phyloP scores from a whole-genome alignment of 2,329 filamentous ascomycete species.

The Cercospora citrullina region DNA sequence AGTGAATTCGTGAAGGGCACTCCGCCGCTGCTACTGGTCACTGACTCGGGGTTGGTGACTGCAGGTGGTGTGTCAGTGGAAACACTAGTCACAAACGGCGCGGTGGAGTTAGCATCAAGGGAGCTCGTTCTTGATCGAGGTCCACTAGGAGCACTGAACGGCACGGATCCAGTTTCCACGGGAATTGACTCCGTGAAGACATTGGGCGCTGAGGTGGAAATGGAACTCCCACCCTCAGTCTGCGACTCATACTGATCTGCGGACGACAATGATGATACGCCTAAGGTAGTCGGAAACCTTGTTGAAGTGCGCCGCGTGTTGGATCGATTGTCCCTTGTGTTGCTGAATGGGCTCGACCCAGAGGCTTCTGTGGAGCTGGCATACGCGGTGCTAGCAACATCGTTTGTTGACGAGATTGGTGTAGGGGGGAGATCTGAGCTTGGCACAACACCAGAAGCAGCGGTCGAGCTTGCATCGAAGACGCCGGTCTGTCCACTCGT shows the following conservation, averaged over 20 bases:
- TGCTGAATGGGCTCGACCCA: constrained; percentile 13
- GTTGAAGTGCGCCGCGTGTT: constrained; percentile 6
- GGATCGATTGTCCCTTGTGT: constrained; percentile 16
- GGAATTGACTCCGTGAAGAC: constrained; percentile 9
- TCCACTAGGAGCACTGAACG: constrained; percentile 17
- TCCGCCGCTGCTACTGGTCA: neutral
- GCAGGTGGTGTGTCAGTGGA: constrained; percentile 1
- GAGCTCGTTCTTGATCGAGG: constrained; percentile 14
- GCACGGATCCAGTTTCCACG: constrained; percentile 11
- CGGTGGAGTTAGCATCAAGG: constrained; percentile 1
- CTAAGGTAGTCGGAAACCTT: neutral
- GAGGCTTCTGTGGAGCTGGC: constrained; percentile 15
- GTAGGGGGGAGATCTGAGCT: constrained; percentile 13
- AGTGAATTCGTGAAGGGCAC: constrained; percentile 13
- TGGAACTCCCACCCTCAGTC: neutral
- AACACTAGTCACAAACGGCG: neutral
- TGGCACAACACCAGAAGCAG: constrained; percentile 13
- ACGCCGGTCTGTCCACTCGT: constrained; percentile 15
- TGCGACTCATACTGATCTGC: neutral
- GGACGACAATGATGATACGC: constrained; percentile 1
- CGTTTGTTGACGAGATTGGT: constrained; percentile 17
- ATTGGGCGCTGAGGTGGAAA: neutral
- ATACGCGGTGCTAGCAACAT: constrained; percentile 11
- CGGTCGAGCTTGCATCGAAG: constrained; percentile 18
- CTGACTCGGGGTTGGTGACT: neutral